Evolutionary conservation across 2,329 filamentous ascomycete genomes (phyloP), one percentile per base, ranked within the genome.

Genomic region (Amesomyces nigricolor): DNA sequence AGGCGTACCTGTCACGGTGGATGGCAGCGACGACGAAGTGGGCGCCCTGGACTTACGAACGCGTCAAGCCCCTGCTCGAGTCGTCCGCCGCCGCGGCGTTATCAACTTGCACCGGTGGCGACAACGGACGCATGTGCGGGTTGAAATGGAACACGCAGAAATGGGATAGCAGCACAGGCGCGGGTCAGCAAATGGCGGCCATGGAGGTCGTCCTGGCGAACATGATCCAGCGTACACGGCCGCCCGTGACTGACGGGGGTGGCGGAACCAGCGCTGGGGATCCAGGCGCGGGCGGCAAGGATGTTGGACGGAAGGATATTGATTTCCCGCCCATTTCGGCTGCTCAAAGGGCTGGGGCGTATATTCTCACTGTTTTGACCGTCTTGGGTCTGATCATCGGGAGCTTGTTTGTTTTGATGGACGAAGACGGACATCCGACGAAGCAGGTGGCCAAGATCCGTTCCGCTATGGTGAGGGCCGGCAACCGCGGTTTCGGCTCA

Each of bases 141-240:
- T 68, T 82, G 51, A 78, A 78, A 57, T 87, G 83, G 82, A 77
- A 51, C 71, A 75, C 54, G 72, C 35, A 69, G 0, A 68, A 69
- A 8, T 87, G 78, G 69, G 83, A 87, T 65, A 80, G 81, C 22
- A 75, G 73, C 1, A 77, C 74, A 6, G 85, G 85, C 6, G 78
- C 88, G 2, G 86, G 86, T 5, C 83, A 88, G 67, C 84, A 88
- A 69, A 88, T 89, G 85, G 77, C 81, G 1, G 83, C 81, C 2
- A 72, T 88, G 67, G 82, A 87, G 64, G 75, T 86, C 9, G 78
- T 86, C 6, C 75, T 88, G 45, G 78, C 78, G 38, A 84, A 81
- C 62, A 74, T 85, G 67, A 78, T 86, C 48, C 62, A 73, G 37
- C 59, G 74, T 6, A 70, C 71, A 9, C 54, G 63, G 0, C 66